These are phyloP conservation scores for Nemania serpens DNA, from an alignment of 2,329 filamentous ascomycete genomes.

Conservation along the genomic window DNA sequence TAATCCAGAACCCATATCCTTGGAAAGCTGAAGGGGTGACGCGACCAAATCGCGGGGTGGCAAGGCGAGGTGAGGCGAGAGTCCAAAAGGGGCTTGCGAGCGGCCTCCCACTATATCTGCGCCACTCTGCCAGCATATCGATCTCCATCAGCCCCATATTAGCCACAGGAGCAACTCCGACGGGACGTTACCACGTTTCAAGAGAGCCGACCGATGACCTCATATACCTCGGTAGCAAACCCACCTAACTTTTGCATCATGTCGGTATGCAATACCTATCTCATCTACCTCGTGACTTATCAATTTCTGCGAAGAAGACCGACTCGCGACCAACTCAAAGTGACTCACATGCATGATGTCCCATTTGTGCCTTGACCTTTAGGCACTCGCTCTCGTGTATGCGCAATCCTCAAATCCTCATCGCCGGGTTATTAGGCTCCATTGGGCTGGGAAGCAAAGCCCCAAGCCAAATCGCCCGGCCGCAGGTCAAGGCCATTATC, in stretches of 20 bases:
- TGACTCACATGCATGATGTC: constrained; percentile 17
- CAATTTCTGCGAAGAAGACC: neutral
- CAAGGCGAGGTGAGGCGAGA: constrained; percentile 20
- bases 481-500: neutral
- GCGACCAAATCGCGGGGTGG: constrained; percentile 15
- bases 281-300: no score
- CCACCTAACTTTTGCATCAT: no score
- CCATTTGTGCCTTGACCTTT: neutral
- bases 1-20: constrained; percentile 12
- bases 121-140: constrained; percentile 16
- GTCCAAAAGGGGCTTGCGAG: constrained; percentile 21
- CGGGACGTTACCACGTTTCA: constrained; percentile 18
- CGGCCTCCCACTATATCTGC: constrained; percentile 26
- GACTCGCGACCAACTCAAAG: constrained; percentile 18
- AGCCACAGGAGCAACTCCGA: constrained; percentile 24
- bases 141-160: constrained; percentile 13
- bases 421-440: constrained; percentile 11
- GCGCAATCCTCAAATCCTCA: constrained; percentile 6
- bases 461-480: constrained; percentile 11
- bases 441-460: constrained; percentile 15
- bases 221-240: constrained; percentile 6
- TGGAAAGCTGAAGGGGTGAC: constrained; percentile 25
- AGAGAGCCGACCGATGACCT: constrained; percentile 19
- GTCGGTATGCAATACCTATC: no score
- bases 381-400: constrained; percentile 9